phyloP scores from a whole-genome alignment of 495 filamentous ascomycete species.

The Parathielavia appendiculata region DNA sequence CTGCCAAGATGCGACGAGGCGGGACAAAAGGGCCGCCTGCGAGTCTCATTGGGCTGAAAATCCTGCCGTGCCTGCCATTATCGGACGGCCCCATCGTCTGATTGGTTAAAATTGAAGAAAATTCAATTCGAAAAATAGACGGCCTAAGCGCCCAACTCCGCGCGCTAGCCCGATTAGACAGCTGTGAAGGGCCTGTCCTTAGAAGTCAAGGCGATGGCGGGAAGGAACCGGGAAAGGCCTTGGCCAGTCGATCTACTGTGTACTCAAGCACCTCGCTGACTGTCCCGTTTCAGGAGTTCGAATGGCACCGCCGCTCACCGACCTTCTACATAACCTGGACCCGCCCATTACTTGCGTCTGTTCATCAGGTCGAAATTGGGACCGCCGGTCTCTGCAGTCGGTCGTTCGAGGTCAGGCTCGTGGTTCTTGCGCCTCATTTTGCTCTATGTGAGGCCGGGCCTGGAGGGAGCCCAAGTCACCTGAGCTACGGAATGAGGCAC shows the following conservation, averaged over 20 bases:
- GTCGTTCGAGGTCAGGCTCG: not conserved
- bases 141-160: slow-evolving; percentile 31
- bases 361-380: slow-evolving; percentile 8
- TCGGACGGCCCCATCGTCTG: slow-evolving; percentile 10
- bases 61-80: slow-evolving; percentile 29
- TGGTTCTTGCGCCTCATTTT: not conserved
- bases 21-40: slow-evolving; percentile 20
- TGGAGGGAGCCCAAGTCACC: slow-evolving; percentile 9
- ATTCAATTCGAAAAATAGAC: slow-evolving; percentile 24
- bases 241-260: slow-evolving; percentile 6
- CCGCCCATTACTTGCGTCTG: slow-evolving; percentile 9
- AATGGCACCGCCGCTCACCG: slow-evolving; percentile 7
- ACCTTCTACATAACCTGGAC: not conserved
- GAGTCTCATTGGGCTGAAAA: slow-evolving; percentile 31
- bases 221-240: slow-evolving; percentile 15
- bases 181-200: not conserved
- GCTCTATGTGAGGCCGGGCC: no score
- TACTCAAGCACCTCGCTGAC: not conserved
- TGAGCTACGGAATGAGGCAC: not conserved
- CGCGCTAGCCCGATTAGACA: slow-evolving; percentile 26
- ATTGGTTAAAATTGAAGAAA: slow-evolving; percentile 23
- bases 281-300: not conserved
- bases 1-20: slow-evolving; percentile 9
- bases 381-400: not conserved
- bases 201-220: slow-evolving; percentile 6